Conservation (phyloP, 352 stramenopile species). For the Globisporangium paddicum region DNA sequence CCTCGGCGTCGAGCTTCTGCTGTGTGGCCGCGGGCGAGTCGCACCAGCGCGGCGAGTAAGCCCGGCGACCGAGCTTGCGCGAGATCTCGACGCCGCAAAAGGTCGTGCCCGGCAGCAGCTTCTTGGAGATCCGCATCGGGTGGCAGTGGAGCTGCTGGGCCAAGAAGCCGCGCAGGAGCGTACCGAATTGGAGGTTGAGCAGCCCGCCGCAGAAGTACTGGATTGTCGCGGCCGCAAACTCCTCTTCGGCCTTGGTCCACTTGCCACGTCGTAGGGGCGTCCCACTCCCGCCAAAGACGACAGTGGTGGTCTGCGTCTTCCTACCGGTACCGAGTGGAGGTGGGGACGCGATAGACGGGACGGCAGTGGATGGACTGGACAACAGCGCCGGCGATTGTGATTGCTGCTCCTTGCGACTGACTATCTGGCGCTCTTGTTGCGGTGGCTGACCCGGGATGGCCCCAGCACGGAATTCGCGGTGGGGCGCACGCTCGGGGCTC, state of each 20-base stretch:
- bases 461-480: too few species aligned
- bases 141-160: conserved; percentile 68
- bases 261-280: conserved; percentile 55
- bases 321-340: background rate
- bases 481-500: background rate
- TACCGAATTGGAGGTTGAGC: conserved; percentile 67
- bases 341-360: background rate
- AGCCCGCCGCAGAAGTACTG: conserved; percentile 63
- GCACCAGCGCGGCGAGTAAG: conserved; percentile 58
- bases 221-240: conserved; percentile 62
- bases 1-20: conserved; percentile 34
- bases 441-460: background rate
- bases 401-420: too few species aligned
- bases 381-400: background rate
- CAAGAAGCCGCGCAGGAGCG: conserved; percentile 65
- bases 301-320: too few species aligned
- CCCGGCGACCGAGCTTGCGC: conserved; percentile 63
- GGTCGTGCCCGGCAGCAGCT: conserved; percentile 50
- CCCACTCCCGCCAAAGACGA: background rate
- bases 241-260: conserved; percentile 64
- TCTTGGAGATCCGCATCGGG: conserved; percentile 80
- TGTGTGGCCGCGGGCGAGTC: conserved; percentile 35
- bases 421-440: background rate
- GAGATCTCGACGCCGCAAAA: conserved; percentile 69
- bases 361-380: background rate